These are phyloP conservation scores for Daucus carota DNA, from an alignment of 129 eudicot species.

Conservation along the genomic window DH1_v3.0 NC_030383.2:47984001-47984500, in stretches of 20 bases:
- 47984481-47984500: slow-evolving; percentile 6
- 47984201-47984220: slow-evolving; percentile 85
- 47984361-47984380: slow-evolving; percentile 64
- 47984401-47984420: slow-evolving; percentile 83
- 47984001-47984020: not conserved
- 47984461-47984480: slow-evolving; percentile 15
- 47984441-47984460: slow-evolving; percentile 50
- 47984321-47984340: slow-evolving; percentile 67
- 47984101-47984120: slow-evolving; percentile 24
- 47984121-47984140: slow-evolving; percentile 42
- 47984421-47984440: slow-evolving; percentile 94
- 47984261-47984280: slow-evolving; percentile 96
- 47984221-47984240: slow-evolving; percentile 88
- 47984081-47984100: slow-evolving; percentile 15
- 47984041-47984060: slow-evolving; percentile 53
- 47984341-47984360: slow-evolving; percentile 42
- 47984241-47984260: slow-evolving; percentile 69
- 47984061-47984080: slow-evolving; percentile 19
- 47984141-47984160: slow-evolving; percentile 57
- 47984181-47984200: slow-evolving; percentile 97
- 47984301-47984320: slow-evolving; percentile 80
- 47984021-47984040: slow-evolving; percentile 22
- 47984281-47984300: slow-evolving; percentile 81
- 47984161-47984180: slow-evolving; percentile 82
- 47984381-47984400: slow-evolving; percentile 82